A percentile compares a stretch with the other conserved stretches of the same genome.
These are phyloP conservation scores for Dionaea muscipula DNA, from an alignment of 179 eudicot species.

Conservation along the genomic window DNA sequence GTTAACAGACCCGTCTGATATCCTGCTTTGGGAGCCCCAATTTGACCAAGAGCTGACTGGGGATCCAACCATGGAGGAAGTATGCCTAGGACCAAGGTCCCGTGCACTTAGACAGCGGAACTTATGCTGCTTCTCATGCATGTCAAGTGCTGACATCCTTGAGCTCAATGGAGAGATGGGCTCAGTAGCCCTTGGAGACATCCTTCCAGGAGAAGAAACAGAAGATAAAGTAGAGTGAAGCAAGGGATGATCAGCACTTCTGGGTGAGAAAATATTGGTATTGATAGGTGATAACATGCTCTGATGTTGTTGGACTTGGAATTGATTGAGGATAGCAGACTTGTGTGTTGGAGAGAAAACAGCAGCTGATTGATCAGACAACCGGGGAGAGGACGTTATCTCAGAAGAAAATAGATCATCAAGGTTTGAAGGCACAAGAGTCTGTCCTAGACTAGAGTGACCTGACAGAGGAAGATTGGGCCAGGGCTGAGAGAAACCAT, in stretches of 20 bases:
- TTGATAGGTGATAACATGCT: constrained; percentile 22
- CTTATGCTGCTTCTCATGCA: constrained; percentile 39
- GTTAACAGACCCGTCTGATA: constrained; percentile 36
- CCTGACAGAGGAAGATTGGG: constrained; percentile 11
- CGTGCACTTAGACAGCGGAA: constrained; percentile 43
- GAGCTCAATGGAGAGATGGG: constrained; percentile 43
- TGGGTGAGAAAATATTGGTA: constrained; percentile 21
- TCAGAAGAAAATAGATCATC: constrained; percentile 24
- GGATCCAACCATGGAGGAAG: constrained; percentile 28
- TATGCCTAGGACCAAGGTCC: constrained; percentile 27
- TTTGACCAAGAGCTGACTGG: constrained; percentile 30
- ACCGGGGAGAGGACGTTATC: constrained; percentile 20
- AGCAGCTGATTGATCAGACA: constrained; percentile 17
- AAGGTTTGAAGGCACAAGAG: constrained; percentile 24
- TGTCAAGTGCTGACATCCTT: constrained; percentile 31
- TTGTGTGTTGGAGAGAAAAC: constrained; percentile 24
- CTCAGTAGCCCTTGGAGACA: constrained; percentile 46
- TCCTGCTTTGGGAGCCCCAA: constrained; percentile 35
- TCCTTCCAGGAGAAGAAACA: constrained; percentile 39
- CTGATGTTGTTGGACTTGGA: constrained; percentile 25
- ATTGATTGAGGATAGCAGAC: constrained; percentile 22
- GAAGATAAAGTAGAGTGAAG: constrained; percentile 34
- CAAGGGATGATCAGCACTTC: constrained; percentile 24
- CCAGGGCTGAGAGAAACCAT: constrained; percentile 13
- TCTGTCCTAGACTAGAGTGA: constrained; percentile 15